Conservation (phyloP, 768 basidiomycete genomes). For the Punctularia strigosozonata region DNA sequence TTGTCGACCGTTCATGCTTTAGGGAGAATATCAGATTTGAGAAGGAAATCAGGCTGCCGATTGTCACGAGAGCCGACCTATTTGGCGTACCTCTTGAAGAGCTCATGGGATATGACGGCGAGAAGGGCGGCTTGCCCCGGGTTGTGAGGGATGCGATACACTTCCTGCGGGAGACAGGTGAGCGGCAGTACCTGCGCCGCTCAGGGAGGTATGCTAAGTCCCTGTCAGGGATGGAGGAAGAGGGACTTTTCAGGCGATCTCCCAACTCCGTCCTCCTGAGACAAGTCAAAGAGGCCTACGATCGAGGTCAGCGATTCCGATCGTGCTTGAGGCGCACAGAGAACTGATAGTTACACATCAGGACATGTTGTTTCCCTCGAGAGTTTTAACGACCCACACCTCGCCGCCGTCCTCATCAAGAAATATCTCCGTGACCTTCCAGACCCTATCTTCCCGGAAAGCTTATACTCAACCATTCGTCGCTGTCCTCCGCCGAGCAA, state of each 20-base stretch:
- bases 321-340: background rate
- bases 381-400: constrained; percentile 66
- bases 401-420: constrained; percentile 79
- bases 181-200: constrained; percentile 1
- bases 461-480: constrained; percentile 49
- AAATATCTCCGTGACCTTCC: constrained; percentile 78
- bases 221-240: constrained; percentile 43
- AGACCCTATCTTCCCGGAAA: constrained; percentile 66
- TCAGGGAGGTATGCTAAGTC: background rate
- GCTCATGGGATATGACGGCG: constrained; percentile 74
- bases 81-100: constrained; percentile 79
- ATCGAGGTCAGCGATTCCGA: constrained; percentile 40
- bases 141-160: constrained; percentile 68
- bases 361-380: constrained; percentile 70
- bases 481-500: constrained; percentile 51
- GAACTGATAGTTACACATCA: constrained; percentile 14
- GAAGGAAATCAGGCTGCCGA: constrained; percentile 53
- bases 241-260: constrained; percentile 78
- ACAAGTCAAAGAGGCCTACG: constrained; percentile 76
- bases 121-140: constrained; percentile 73
- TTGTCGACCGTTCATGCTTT: constrained; percentile 4
- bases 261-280: constrained; percentile 57
- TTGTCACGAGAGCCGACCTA: constrained; percentile 44
- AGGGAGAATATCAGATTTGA: constrained; percentile 79
- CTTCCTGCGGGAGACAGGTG: constrained; percentile 52